Base-by-base conservation (phyloP, 2,329 filamentous ascomycete species). In the Monilinia fructigena region DNA sequence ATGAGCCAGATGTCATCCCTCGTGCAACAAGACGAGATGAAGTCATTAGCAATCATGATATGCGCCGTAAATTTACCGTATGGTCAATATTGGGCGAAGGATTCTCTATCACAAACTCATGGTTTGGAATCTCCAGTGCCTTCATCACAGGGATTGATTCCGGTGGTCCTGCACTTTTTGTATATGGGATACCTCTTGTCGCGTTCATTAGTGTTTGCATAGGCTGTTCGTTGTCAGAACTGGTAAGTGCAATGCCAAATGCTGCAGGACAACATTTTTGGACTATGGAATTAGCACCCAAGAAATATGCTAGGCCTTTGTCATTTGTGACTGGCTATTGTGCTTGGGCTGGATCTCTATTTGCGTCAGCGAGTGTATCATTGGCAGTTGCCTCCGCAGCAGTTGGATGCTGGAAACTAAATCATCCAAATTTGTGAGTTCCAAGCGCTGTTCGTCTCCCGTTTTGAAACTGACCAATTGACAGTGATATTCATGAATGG, bases 181-280 rank as follows among this genome's bases (percentile, higher is more conserved):
- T 65, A 3, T 65, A 65, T 40, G 63, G 63, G 1, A 61, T 65
- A 47, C 63, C 63, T 11, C 38, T 65, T 4, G 50, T 65, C 20
- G 63, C 63, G 7, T 26, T 26, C 1, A 40, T 65, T n/a, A 60
- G 55, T 28, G 5, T 65, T 6, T 65, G 55, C 20, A 53, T 65
- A 20, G 63, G 63, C 45, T 52, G 55, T 18, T 65, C 63, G 42
- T 52, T 65, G 18, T 65, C 63, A 18, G 63, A 65, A 48, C 20
- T 65, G 38, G 63, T 55, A 20, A 65, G 63, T 61, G 55, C 63
- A 16, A 65, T 65, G 63, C 63, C 63, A 31, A 61, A 65, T 38
- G 63, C 63, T 61, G 63, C 63, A 50, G 63, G 63, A 18, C 63
- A 65, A 35, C 63, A 65, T 65, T 65, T 60, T 59, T 65, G 63